Percentiles rank a stretch among this genome's conserved stretches.
phyloP scores from a whole-genome alignment of 306 rosid species.

The Neltuma alba region DNA sequence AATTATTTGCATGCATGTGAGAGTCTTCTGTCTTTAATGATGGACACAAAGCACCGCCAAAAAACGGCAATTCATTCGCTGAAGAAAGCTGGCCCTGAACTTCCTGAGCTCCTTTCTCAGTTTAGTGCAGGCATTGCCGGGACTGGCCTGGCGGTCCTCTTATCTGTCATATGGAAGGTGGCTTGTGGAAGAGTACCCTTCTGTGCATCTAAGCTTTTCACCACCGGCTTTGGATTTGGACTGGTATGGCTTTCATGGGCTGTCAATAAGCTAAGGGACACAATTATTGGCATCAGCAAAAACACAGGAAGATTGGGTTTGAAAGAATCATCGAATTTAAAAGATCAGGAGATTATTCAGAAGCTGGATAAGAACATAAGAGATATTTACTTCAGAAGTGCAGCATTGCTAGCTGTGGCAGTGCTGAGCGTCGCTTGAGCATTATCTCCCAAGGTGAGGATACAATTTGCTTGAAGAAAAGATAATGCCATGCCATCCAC shows the following conservation, averaged over 20 bases:
- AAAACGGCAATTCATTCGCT: conserved; percentile 56
- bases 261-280: conserved; percentile 64
- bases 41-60: conserved; percentile 48
- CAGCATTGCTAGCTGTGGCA: conserved; percentile 63
- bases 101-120: conserved; percentile 74
- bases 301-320: conserved; percentile 55
- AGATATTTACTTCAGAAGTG: conserved; percentile 67
- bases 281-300: conserved; percentile 54
- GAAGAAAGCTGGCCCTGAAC: conserved; percentile 77
- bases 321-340: conserved; percentile 51
- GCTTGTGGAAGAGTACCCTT: conserved; percentile 64
- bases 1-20: conserved; percentile 80
- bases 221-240: conserved; percentile 68
- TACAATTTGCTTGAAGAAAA: conserved; percentile 9
- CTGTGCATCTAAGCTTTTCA: conserved; percentile 58
- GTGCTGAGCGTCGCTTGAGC: conserved; percentile 73
- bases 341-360: conserved; percentile 63
- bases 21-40: conserved; percentile 74
- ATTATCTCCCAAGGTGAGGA: conserved; percentile 16
- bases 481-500: conserved; percentile 28
- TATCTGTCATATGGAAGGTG: conserved; percentile 60
- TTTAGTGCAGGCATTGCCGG: conserved; percentile 84
- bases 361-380: conserved; percentile 60
- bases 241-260: conserved; percentile 86
- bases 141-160: conserved; percentile 75